Evolutionary conservation across 2,329 filamentous ascomycete species (phyloP), one percentile per base, ranked within the genome.

Genomic region (Alternaria sp.): DNA sequence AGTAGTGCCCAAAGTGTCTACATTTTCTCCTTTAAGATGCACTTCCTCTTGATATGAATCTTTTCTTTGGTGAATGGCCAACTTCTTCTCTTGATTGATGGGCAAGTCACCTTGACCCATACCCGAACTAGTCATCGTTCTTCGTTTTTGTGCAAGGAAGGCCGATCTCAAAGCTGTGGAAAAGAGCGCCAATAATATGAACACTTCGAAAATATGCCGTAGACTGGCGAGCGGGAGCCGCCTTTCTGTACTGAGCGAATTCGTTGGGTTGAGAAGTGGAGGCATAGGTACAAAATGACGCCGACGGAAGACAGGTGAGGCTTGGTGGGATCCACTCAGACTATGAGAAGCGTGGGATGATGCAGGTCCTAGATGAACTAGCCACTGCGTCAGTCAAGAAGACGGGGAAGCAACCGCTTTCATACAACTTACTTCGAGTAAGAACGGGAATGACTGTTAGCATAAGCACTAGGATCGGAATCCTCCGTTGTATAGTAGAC

Each of bases 391-490:
- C 70, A 78, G 69, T 74, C 52, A 40, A 61, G 63, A 26, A 26
- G 56, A 66, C 70, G 69, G 69, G 65, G 66, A 54, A 28, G 55
- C 49, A 63, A 61, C 66, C 66, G 60, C 63, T 77, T 79, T 75
- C 73, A 78, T 74, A 76, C 62, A 71, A 77, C 76, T 70, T 62
- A 77, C 76, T 19, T 57, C 23, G 40, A 74, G 71, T 49, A 66
- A 73, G 74, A 62, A 65, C 67, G 67, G 71, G 69, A 67, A 73
- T 66, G 70, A 67, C 69, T 66, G 71, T 75, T 76, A 61, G 70
- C 69, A 75, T 77, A 77, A 79, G 77, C 76, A 73, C 76, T 78
- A 78, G 68, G 66, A 61, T 62, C 45, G 30, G 61, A 46, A 61
- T 67, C 65, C 59, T 54, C 69, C 74, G 69, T 66, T 73, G 56